Evolutionary conservation across 192 early-diverging fungal genomes (phyloP), one percentile per base, ranked within the genome.

Genomic region (Linnemannia schmuckeri): DNA sequence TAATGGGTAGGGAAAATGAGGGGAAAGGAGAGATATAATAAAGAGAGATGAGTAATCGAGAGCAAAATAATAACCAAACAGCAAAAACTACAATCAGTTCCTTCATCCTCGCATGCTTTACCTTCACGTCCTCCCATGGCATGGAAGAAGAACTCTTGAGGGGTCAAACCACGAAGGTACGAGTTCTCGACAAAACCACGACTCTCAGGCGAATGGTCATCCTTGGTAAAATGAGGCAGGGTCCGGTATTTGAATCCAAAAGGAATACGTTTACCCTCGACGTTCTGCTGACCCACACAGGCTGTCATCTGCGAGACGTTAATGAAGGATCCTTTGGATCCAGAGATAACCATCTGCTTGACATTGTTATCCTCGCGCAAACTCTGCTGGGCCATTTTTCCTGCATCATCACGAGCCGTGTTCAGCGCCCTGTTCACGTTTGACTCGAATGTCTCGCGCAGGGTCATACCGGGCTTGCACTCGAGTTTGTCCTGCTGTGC

Each of bases 91-190:
- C 27, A 37, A 37, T 12, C n/a, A 54, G 22, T 6, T 18, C 52
- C 17, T 54, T 54, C 35, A 22, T 70, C 5, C 0, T 70, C 69
- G 27, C 55, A 57, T 57, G 24, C 17, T 70, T 70, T 74, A 80
- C 79, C 98, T 94, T 99, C 98, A 92, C 98, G 97, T 83, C 98
- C 98, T 92, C 97, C 98, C 98, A 99, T 99, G 30, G 98, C 97
- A 89, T 99, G 98, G 94, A 99, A 99, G 87, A 96, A 99, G 91
- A 99, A 99, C 92, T 99, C 98, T 82, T 97, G 96, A 27, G 98
- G 98, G 27, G 97, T 98, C 87, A 99, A 86, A 20, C 98, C 98
- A 76, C 96, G 93, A 42, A 97, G 89, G 81, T 97, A 97, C 33
- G 95, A 96, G 83, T 97, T 97, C 89, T 96, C 95, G 4, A 97